Conservation (phyloP, 1,139 yeast species). For the Scheffersomyces parashehatae region DNA sequence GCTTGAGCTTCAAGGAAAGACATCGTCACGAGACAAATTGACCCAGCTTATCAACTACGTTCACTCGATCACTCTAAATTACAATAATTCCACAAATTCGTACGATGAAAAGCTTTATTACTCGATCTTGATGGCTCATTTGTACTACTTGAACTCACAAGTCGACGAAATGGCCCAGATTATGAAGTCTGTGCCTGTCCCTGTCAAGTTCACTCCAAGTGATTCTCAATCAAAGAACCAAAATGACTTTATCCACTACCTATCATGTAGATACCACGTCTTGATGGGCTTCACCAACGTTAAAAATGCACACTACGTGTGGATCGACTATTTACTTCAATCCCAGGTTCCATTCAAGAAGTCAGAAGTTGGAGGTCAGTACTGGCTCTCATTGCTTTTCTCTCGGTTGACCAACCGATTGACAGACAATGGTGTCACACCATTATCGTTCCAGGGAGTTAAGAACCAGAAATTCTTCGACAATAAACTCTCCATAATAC, state of each 20-base stretch:
- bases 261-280: slow-evolving; percentile 38
- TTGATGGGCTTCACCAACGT: slow-evolving; percentile 30
- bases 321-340: slow-evolving; percentile 34
- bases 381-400: slow-evolving; percentile 40
- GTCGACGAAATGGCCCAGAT: slow-evolving; percentile 21
- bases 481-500: slow-evolving; percentile 28
- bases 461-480: slow-evolving; percentile 23
- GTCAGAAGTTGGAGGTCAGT: slow-evolving; percentile 38
- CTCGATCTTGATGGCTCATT: slow-evolving; percentile 36
- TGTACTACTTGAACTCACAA: slow-evolving; percentile 33
- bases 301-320: slow-evolving; percentile 21
- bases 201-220: slow-evolving; percentile 3
- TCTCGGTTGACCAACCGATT: slow-evolving; percentile 25
- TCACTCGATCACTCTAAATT: slow-evolving; percentile 29
- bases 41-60: slow-evolving; percentile 31
- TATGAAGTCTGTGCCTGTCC: slow-evolving; percentile 10
- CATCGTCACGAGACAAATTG: slow-evolving; percentile 25
- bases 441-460: slow-evolving; percentile 16
- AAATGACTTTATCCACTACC: slow-evolving; percentile 32
- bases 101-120: slow-evolving; percentile 37
- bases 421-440: slow-evolving; percentile 19
- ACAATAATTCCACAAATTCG: slow-evolving; percentile 23
- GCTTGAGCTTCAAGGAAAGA: slow-evolving; percentile 16
- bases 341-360: slow-evolving; percentile 30
- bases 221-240: slow-evolving; percentile 14